These are phyloP conservation scores for Ambrosia hybrid DNA, from an alignment of 140 eudicot species.

Conservation along the genomic window DNA sequence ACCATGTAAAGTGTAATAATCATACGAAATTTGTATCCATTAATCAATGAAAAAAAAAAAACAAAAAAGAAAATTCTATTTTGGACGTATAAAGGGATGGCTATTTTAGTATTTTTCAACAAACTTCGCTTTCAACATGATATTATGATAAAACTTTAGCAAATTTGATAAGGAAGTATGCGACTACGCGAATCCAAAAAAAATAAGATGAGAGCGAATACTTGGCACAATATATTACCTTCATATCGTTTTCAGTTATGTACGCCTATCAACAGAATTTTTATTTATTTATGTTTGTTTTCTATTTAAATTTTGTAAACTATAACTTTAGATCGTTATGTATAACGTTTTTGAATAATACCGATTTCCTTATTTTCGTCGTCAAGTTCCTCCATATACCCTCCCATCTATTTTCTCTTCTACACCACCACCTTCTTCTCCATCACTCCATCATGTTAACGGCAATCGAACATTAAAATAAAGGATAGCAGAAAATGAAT, in stretches of 20 bases:
- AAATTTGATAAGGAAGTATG: constrained; percentile 36
- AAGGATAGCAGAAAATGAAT: too few species aligned
- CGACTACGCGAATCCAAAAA: constrained; percentile 28
- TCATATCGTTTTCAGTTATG: constrained; percentile 28
- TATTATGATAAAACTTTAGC: constrained; percentile 30
- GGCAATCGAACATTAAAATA: too few species aligned
- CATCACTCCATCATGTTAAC: too few species aligned
- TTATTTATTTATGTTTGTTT: too few species aligned
- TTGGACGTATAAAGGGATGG: constrained; percentile 4
- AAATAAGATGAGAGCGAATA: constrained; percentile 39
- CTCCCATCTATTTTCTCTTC: too few species aligned
- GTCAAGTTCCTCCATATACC: too few species aligned
- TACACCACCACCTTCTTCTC: too few species aligned
- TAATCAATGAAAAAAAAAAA: background rate
- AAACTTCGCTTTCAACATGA: constrained; percentile 35
- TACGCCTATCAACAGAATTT: background rate
- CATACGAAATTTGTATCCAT: background rate
- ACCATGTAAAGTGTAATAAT: background rate
- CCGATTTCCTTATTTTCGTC: too few species aligned
- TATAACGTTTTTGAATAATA: too few species aligned
- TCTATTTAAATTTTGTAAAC: background rate
- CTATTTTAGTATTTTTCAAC: constrained; percentile 5
- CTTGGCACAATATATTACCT: constrained; percentile 26
- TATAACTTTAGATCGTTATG: too few species aligned
- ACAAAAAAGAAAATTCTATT: background rate